phyloP scores from a whole-genome alignment of 1,284 basidiomycete genomes.

The Rhodotorula glutinis region DNA sequence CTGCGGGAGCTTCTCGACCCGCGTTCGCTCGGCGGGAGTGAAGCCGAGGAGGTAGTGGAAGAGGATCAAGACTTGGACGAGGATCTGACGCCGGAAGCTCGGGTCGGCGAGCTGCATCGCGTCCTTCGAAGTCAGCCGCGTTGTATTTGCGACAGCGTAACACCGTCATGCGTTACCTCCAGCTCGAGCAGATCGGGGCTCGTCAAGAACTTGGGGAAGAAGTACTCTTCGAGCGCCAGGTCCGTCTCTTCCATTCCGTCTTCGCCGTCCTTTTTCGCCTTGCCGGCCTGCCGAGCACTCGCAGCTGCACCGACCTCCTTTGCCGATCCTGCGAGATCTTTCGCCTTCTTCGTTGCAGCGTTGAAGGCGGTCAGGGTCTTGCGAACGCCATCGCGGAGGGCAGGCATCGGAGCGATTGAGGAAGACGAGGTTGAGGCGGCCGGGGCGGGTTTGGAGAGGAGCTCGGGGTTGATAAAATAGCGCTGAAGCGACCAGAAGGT shows the following conservation, averaged over 20 bases:
- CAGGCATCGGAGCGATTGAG: constrained; percentile 47
- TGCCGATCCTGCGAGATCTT: constrained; percentile 35
- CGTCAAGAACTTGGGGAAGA: constrained; percentile 87
- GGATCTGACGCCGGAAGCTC: constrained; percentile 83
- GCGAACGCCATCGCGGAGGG: constrained; percentile 66
- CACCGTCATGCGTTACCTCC: constrained; percentile 59
- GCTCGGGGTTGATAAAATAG: constrained; percentile 43
- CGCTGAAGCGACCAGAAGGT: constrained; percentile 77
- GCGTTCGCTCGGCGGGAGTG: constrained; percentile 64
- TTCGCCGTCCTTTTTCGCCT: constrained; percentile 1
- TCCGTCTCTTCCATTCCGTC: constrained; percentile 60
- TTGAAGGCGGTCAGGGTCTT: constrained; percentile 71
- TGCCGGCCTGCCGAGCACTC: neutral
- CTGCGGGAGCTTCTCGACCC: constrained; percentile 59
- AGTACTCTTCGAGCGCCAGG: constrained; percentile 61
- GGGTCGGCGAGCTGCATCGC: constrained; percentile 70
- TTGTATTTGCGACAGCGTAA: neutral
- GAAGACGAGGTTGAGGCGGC: neutral
- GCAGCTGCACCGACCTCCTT: neutral
- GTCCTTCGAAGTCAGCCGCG: neutral
- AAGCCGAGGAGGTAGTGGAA: constrained; percentile 75
- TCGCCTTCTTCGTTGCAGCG: constrained; percentile 75
- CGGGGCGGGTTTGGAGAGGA: constrained; percentile 34
- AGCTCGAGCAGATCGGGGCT: constrained; percentile 78
- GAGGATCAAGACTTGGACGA: constrained; percentile 79